Conservation (phyloP, 768 basidiomycete species). For the Tricholoma matsutake region DNA sequence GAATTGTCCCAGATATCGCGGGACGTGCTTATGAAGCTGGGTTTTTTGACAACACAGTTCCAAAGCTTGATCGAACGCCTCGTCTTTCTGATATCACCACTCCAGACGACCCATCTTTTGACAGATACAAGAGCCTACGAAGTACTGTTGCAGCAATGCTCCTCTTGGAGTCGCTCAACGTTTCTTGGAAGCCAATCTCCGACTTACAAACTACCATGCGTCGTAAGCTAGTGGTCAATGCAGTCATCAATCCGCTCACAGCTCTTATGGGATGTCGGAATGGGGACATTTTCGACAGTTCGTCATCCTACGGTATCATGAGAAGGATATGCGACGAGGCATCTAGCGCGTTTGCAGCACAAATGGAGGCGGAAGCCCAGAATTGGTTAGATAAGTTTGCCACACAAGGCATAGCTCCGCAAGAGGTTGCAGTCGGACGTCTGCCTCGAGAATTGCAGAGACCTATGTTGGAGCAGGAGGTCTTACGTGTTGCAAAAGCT, state of each 20-base stretch:
- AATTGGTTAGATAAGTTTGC: constrained; percentile 30
- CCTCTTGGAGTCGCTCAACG: constrained; percentile 51
- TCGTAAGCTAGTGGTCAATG: constrained; percentile 79
- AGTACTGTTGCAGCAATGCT: constrained; percentile 66
- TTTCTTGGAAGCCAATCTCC: constrained; percentile 62
- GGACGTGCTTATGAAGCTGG: constrained; percentile 64
- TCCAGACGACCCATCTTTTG: constrained; percentile 33
- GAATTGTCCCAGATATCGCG: constrained; percentile 66
- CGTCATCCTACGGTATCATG: constrained; percentile 43
- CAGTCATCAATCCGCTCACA: constrained; percentile 82
- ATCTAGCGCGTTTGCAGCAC: constrained; percentile 51
- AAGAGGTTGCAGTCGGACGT: constrained; percentile 29
- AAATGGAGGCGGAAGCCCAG: constrained; percentile 42
- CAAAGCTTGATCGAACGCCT: constrained; percentile 37
- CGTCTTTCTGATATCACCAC: constrained; percentile 52
- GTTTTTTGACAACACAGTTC: constrained; percentile 32
- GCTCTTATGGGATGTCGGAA: constrained; percentile 79
- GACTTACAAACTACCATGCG: constrained; percentile 69
- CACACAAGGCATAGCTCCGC: constrained; percentile 23
- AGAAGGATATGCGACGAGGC: constrained; percentile 69
- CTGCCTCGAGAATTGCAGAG: constrained; percentile 47
- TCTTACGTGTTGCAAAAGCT: constrained; percentile 49
- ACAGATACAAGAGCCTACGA: constrained; percentile 58
- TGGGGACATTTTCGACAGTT: constrained; percentile 59
- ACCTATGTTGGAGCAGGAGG: constrained; percentile 50